Conservation (phyloP, 192 early-diverging fungal species). For the Fimicolochytrium jonesii region DNA sequence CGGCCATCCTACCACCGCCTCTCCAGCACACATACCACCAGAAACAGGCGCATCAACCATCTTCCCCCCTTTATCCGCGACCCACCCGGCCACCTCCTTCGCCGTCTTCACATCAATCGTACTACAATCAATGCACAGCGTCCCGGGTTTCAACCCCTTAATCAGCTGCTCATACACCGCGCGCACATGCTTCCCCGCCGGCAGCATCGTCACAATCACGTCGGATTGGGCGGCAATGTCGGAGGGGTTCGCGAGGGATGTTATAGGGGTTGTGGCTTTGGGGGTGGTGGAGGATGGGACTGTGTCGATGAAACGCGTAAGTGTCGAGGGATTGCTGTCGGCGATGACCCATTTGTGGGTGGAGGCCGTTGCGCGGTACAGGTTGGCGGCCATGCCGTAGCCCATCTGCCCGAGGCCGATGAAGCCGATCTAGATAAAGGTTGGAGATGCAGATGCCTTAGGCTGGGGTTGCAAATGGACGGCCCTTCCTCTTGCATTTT, state of each 20-base stretch:
- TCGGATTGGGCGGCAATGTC: slow-evolving; percentile 66
- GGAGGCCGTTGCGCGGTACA: slow-evolving; percentile 49
- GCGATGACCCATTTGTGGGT: slow-evolving; percentile 60
- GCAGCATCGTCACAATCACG: slow-evolving; percentile 89
- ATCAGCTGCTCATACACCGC: slow-evolving; percentile 77
- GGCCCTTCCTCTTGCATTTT: no score
- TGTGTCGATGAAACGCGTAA: slow-evolving; percentile 50
- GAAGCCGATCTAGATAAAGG: slow-evolving; percentile 68
- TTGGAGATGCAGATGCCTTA: no score
- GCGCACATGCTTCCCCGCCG: slow-evolving; percentile 75
- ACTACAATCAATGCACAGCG: slow-evolving; percentile 77
- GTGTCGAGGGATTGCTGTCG: slow-evolving; percentile 59
- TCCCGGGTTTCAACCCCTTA: slow-evolving; percentile 32
- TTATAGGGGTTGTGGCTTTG: neutral
- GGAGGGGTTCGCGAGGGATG: slow-evolving; percentile 34
- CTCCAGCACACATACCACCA: slow-evolving; percentile 82
- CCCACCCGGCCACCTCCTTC: slow-evolving; percentile 59
- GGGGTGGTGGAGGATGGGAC: neutral
- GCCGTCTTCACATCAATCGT: slow-evolving; percentile 87
- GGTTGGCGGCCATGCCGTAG: slow-evolving; percentile 87
- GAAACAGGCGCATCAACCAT: slow-evolving; percentile 90
- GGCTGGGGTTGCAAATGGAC: no score
- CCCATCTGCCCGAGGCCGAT: slow-evolving; percentile 87
- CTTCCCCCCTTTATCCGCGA: slow-evolving; percentile 56
- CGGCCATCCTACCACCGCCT: neutral